Base-by-base conservation (phyloP, 305 asterid genomes). In the Solanum chacoense region DNA sequence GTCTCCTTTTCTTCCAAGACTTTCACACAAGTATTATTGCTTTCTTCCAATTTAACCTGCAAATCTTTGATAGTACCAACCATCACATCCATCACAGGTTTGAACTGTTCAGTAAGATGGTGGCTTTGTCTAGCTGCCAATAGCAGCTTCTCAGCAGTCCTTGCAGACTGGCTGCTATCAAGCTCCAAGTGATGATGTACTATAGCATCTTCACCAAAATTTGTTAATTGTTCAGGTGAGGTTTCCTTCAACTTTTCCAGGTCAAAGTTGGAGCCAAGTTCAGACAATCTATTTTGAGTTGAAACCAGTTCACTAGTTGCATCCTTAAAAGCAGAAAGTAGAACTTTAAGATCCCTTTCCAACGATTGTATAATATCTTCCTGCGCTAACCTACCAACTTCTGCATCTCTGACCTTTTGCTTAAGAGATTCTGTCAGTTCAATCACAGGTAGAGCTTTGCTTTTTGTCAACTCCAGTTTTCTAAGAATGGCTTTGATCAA, bases 281-380 rank as follows among this genome's bases (percentile, higher is more conserved):
- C 93, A 10, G 91, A 90, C 29, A 91, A 72, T 91, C 89, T 90
- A 90, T 93, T 91, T 67, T 90, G 91, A 80, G 93, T 93, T 88
- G 89, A 89, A 88, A 93, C 94, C 92, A 96, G 92, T 72, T 88
- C 93, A 74, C 90, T 88, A 88, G 94, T 91, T 92, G 95, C 97
- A 93, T 93, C 93, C 67, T 91, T 59, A 91, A 98, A 97, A 92
- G 98, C 95, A 91, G 98, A 95, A 38, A 87, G 90, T 45, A 96
- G 90, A 91, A 91, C 93, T 93, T 90, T 89, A 24, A 90, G 90
- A 90, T 92, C 95, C 86, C 89, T 90, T 92, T 94, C 98, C 93
- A 96, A 84, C 74, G 90, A 90, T 18, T 87, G 90, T 85, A 94
- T 87, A 65, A 90, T 86, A 88, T 90, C 93, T 88, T 92, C 94